Conservation (phyloP, 2,329 filamentous ascomycete species). For the Moelleriella libera region DNA sequence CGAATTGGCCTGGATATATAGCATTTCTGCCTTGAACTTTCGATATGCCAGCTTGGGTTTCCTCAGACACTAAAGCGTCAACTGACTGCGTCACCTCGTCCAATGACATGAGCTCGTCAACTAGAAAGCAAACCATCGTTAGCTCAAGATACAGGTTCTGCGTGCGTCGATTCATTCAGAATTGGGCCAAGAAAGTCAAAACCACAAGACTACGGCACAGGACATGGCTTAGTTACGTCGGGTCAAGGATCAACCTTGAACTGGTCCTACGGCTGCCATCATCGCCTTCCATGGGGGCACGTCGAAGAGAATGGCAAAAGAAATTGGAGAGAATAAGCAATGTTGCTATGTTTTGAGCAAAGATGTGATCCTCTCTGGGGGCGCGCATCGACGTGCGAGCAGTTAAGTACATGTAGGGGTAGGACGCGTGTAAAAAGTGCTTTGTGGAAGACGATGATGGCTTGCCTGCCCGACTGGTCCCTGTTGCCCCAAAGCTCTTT, state of each 20-base stretch:
- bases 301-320: conserved; percentile 18
- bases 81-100: conserved; percentile 50
- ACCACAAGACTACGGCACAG: conserved; percentile 1
- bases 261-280: conserved; percentile 44
- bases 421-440: conserved; percentile 2
- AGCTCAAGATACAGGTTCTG: neutral
- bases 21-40: too few relatives aligned
- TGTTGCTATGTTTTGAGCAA: conserved; percentile 28
- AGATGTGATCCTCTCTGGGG: conserved; percentile 16
- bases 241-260: conserved; percentile 6
- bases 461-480: conserved; percentile 33
- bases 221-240: conserved; percentile 5
- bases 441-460: conserved; percentile 56
- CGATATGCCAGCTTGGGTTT: conserved; percentile 11
- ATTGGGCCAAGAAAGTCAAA: conserved; percentile 1
- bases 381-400: conserved; percentile 17
- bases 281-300: conserved; percentile 44
- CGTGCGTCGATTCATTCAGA: too few relatives aligned
- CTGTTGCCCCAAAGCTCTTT: conserved; percentile 1
- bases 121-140: conserved; percentile 26
- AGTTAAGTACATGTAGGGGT: conserved; percentile 51
- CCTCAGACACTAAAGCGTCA: conserved; percentile 54
- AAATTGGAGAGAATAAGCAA: conserved; percentile 21
- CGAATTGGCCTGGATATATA: conserved; percentile 8
- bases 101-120: conserved; percentile 46